phyloP scores from a whole-genome alignment of 1,139 yeast genomes.

The Magnusiomyces paraingens region DNA sequence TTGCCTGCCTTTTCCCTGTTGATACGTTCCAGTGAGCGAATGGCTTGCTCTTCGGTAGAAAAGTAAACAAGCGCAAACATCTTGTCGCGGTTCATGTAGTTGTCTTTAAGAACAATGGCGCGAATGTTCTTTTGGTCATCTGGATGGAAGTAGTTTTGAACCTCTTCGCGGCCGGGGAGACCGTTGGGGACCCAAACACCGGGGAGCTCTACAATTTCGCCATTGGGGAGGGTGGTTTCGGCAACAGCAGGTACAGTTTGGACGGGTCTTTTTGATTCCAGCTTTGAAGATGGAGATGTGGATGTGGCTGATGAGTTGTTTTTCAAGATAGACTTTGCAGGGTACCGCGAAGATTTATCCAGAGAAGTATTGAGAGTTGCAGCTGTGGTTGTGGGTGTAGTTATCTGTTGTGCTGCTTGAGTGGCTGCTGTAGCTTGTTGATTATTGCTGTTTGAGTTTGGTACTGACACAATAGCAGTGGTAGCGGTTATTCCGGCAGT shows the following conservation, averaged over 20 bases:
- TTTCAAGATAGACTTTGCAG: neutral
- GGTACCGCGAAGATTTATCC: neutral
- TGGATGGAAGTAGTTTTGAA: slow-evolving; percentile 29
- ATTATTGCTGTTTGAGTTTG: slow-evolving; percentile 5
- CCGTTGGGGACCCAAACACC: slow-evolving; percentile 39
- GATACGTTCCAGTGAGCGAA: slow-evolving; percentile 32
- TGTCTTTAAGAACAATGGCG: slow-evolving; percentile 28
- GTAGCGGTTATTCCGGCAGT: neutral
- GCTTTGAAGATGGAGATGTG: neutral
- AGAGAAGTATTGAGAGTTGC: neutral
- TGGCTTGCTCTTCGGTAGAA: slow-evolving; percentile 32
- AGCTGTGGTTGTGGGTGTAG: neutral
- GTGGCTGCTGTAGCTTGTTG: neutral
- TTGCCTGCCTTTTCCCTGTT: slow-evolving; percentile 24
- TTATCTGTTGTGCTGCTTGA: neutral
- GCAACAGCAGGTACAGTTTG: slow-evolving; percentile 11
- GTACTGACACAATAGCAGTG: slow-evolving; percentile 6
- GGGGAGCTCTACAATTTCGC: slow-evolving; percentile 21
- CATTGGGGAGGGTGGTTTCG: neutral
- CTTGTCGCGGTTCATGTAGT: slow-evolving; percentile 25
- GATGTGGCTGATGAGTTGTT: neutral
- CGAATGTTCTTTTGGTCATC: slow-evolving; percentile 32
- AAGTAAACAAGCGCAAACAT: slow-evolving; percentile 37
- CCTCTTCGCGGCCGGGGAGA: slow-evolving; percentile 30
- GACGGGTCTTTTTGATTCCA: slow-evolving; percentile 6